Percentiles rank a stretch among this genome's conserved stretches.
Conservation (phyloP, 2,329 filamentous ascomycete species). For the Talaromyces sp. region DNA sequence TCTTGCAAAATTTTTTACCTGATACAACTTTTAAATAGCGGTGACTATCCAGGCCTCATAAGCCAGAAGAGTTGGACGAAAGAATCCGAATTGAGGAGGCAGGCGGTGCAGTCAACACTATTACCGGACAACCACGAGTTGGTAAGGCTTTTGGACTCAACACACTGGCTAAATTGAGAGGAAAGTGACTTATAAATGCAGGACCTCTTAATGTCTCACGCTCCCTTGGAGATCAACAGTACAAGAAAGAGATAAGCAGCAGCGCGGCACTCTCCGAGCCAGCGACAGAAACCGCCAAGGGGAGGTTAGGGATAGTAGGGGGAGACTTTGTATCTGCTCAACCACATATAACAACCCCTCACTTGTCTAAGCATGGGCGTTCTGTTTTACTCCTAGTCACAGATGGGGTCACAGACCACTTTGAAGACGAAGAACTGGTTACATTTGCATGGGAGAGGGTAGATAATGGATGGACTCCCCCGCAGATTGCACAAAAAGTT, state of each 20-base stretch:
- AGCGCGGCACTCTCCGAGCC: not conserved
- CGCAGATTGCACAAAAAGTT: not conserved
- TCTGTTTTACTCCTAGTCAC: not conserved
- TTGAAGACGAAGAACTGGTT: not conserved
- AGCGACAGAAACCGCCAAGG: not conserved
- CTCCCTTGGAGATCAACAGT: not conserved
- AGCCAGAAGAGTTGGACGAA: not conserved
- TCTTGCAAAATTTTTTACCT: not conserved
- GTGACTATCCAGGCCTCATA: not conserved
- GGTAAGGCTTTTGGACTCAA: not conserved
- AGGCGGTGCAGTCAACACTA: not conserved
- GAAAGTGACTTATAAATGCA: not conserved
- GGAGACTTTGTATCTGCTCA: not conserved
- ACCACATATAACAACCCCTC: not conserved
- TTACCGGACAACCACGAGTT: not conserved
- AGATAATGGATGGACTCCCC: not conserved
- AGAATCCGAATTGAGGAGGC: not conserved
- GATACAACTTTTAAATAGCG: not conserved
- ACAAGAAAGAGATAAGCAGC: not conserved
- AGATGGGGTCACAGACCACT: not conserved
- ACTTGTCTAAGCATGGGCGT: not conserved
- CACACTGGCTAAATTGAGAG: not conserved
- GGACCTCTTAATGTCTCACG: not conserved
- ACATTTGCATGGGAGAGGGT: not conserved
- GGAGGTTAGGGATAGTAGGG: not conserved